Conservation (phyloP, 2,329 filamentous ascomycete species). For the Diaporthe citriasiana region DNA sequence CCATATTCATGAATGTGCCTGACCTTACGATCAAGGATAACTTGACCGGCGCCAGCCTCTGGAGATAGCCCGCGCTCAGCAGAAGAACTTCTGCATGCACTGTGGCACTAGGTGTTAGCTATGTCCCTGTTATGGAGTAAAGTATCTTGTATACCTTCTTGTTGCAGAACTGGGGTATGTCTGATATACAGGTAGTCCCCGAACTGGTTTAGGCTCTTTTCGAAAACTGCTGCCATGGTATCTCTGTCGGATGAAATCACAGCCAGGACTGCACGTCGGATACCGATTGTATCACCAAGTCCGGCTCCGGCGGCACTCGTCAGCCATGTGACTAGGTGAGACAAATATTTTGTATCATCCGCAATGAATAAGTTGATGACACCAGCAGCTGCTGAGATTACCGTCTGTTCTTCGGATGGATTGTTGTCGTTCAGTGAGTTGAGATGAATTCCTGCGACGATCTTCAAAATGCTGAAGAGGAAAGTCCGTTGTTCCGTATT, state of each 20-base stretch:
- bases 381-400: slow-evolving; percentile 70
- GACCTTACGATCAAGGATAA: slow-evolving; percentile 79
- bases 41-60: slow-evolving; percentile 75
- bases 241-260: slow-evolving; percentile 67
- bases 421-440: slow-evolving; percentile 52
- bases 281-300: slow-evolving; percentile 72
- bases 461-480: slow-evolving; percentile 56
- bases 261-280: slow-evolving; percentile 76
- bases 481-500: slow-evolving; percentile 61
- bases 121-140: background rate
- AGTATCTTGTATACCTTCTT: slow-evolving; percentile 78
- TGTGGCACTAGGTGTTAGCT: slow-evolving; percentile 52
- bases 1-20: slow-evolving; percentile 78
- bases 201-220: slow-evolving; percentile 80
- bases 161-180: slow-evolving; percentile 85
- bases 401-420: slow-evolving; percentile 46
- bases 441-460: slow-evolving; percentile 63
- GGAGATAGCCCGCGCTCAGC: slow-evolving; percentile 81
- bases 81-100: slow-evolving; percentile 85
- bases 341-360: slow-evolving; percentile 62
- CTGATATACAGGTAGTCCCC: slow-evolving; percentile 89
- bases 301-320: slow-evolving; percentile 74
- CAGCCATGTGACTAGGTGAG: slow-evolving; percentile 75
- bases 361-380: slow-evolving; percentile 66
- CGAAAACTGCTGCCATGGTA: slow-evolving; percentile 69